Conservation (phyloP, 257 asterid species). For the Knoxia roxburghii region DNA sequence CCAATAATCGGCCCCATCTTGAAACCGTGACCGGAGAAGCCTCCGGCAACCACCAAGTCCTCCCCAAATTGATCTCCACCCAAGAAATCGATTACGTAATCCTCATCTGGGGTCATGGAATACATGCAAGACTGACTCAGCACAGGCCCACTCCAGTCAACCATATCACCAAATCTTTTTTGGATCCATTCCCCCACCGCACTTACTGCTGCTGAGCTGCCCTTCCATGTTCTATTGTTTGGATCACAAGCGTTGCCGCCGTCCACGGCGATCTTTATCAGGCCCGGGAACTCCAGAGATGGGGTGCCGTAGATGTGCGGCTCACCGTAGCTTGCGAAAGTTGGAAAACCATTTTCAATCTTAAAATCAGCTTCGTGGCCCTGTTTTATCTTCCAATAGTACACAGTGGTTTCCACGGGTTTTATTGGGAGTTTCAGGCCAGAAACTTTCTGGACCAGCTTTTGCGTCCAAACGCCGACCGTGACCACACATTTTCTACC, state of each 20-base stretch:
- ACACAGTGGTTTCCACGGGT: slow-evolving; percentile 59
- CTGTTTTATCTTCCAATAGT: slow-evolving; percentile 66
- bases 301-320: slow-evolving; percentile 89
- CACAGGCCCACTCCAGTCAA: slow-evolving; percentile 46
- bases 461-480: slow-evolving; percentile 71
- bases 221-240: slow-evolving; percentile 55
- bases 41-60: slow-evolving; percentile 69
- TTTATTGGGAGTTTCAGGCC: slow-evolving; percentile 59
- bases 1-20: slow-evolving; percentile 95
- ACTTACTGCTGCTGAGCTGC: slow-evolving; percentile 20
- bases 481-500: slow-evolving; percentile 67
- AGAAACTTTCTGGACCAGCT: slow-evolving; percentile 37
- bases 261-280: slow-evolving; percentile 61
- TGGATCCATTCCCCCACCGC: slow-evolving; percentile 40
- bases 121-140: slow-evolving; percentile 78
- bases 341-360: slow-evolving; percentile 60
- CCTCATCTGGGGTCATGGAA: slow-evolving; percentile 93
- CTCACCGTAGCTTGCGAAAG: slow-evolving; percentile 75
- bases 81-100: slow-evolving; percentile 70
- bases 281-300: slow-evolving; percentile 73
- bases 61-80: slow-evolving; percentile 74
- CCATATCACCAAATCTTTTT: slow-evolving; percentile 40
- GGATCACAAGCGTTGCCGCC: slow-evolving; percentile 75
- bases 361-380: slow-evolving; percentile 68
- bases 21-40: slow-evolving; percentile 93